phyloP scores from a whole-genome alignment of 2,329 filamentous ascomycete genomes.

The Pseudohalonectria lignicola region DNA sequence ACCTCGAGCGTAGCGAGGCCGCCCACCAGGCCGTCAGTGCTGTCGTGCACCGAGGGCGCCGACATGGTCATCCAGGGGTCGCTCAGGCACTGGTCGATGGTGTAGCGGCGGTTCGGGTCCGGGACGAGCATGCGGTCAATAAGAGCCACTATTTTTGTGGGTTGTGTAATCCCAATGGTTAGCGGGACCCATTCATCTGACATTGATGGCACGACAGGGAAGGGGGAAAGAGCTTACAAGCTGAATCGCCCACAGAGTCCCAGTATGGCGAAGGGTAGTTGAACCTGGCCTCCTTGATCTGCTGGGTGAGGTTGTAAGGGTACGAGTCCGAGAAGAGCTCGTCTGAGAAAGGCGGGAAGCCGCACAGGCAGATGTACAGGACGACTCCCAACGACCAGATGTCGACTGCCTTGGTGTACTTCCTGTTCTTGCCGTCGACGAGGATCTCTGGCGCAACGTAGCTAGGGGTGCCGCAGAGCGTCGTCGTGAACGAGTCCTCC shows the following conservation, averaged over 20 bases:
- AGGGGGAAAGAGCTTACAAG: slow-evolving; percentile 34
- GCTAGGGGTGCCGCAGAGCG: slow-evolving; percentile 89
- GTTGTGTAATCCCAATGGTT: slow-evolving; percentile 5
- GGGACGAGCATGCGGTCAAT: slow-evolving; percentile 94
- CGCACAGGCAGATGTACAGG: slow-evolving; percentile 92
- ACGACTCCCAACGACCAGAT: slow-evolving; percentile 97
- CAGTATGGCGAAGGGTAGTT: slow-evolving; percentile 96
- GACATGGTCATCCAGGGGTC: slow-evolving; percentile 79
- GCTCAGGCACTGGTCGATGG: slow-evolving; percentile 78
- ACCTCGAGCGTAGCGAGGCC: slow-evolving; percentile 76
- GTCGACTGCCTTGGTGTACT: slow-evolving; percentile 91
- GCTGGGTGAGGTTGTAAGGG: slow-evolving; percentile 76
- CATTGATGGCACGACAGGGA: not conserved
- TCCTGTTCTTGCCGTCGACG: slow-evolving; percentile 66
- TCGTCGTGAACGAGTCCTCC: slow-evolving; percentile 95
- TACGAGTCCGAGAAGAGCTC: slow-evolving; percentile 75
- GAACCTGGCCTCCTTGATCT: slow-evolving; percentile 81
- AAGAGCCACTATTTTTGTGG: slow-evolving; percentile 51
- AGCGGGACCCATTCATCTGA: too few species aligned
- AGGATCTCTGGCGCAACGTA: slow-evolving; percentile 96
- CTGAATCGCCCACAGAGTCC: slow-evolving; percentile 78
- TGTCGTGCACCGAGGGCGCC: slow-evolving; percentile 58
- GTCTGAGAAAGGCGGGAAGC: slow-evolving; percentile 94
- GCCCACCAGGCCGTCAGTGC: slow-evolving; percentile 85
- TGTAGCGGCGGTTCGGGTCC: slow-evolving; percentile 71